Evolutionary conservation across 257 asterid genomes (phyloP), one percentile per base, ranked within the genome.

Genomic region (Thymus quinquecostatus): DNA sequence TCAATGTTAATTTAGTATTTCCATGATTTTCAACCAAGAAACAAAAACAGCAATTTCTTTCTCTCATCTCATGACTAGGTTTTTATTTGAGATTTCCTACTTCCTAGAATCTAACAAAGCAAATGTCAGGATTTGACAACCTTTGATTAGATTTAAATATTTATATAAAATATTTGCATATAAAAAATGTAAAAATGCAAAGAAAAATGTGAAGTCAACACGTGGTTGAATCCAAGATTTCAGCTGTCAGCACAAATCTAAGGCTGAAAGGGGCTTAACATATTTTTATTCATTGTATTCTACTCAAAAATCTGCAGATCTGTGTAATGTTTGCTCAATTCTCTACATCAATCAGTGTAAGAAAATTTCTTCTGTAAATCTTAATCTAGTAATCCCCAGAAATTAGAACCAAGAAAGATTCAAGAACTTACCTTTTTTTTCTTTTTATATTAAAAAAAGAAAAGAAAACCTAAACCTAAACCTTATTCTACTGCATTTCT

Each of bases 171-270:
- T 21, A 21, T 21, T 14, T 14, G 8, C 27, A 12, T 50, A 50
- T 1, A 51, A 60, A 73, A 40, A 21, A 21, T 21, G 21, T 21
- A 21, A 21, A 21, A 21, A 21, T 21, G 21, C 21, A 21, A 21
- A 21, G 21, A 21, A 70, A 69, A 48, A 66, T 32, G 53, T 60
- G 68, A 71, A 21, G 48, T 43, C 69, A 64, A 64, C 73, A 76
- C 76, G 64, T 70, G 72, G 51, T 49, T 30, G 41, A 41, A 47
- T 64, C 13, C 49, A 27, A 41, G 40, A 49, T 21, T 64, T 58
- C 53, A 60, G n/a, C 21, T 44, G 75, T 72, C 82, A 72, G 45
- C 62, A 63, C 29, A 43, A 63, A 68, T 21, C 49, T 10, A 45
- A 73, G 9, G 58, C 36, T 59, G 59, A 53, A 49, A 38, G 74